Evolutionary conservation across 345 rosid genomes (phyloP).

Genomic region (thale cress (Arabidopsis thaliana)): TAIR10.1 NC_003070.9:11914001-11914500

Average conservation of each 20-base stretch:
- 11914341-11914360: not conserved
- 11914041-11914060: constrained; percentile 66
- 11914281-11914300: no score
- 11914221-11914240: not conserved
- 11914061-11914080: constrained; percentile 42
- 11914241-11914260: not conserved
- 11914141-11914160: not conserved
- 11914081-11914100: not conserved
- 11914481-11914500: no score
- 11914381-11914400: not conserved
- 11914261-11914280: not conserved
- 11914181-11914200: not conserved
- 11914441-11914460: not conserved
- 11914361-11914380: not conserved
- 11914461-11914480: not conserved
- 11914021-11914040: constrained; percentile 66
- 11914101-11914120: not conserved
- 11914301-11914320: not conserved
- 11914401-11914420: not conserved
- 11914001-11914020: constrained; percentile 44
- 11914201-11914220: constrained; percentile 8
- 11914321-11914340: constrained; percentile 9
- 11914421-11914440: not conserved
- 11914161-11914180: not conserved
- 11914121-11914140: not conserved